Base-by-base conservation (phyloP, 441 rosid species). In the Arabidopsis lyrata region DNA sequence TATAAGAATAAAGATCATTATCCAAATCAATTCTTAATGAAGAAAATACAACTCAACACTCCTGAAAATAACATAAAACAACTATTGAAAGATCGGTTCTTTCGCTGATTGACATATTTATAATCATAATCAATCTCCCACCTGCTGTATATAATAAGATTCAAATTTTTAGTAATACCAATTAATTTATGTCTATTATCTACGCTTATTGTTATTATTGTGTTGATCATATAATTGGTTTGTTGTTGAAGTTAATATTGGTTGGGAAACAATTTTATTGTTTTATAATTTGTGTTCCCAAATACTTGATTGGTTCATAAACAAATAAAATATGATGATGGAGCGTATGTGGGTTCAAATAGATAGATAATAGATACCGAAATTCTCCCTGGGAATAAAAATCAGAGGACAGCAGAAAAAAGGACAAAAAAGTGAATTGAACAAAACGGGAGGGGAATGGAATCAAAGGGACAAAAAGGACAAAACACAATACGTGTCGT, bases 61-160 rank as follows among this genome's bases (percentile, higher is more conserved):
- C 76, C 80, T 57, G 72, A 77, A 70, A 70, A 58, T 58, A 64
- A 58, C 68, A 49, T 56, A 63, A 63, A 68, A 56, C 39, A 63
- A 76, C 49, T 48, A 70, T 64, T 49, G 76, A 31, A 70, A 65
- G 80, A 70, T 70, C 67, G 76, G 42, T 49, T 77, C 80, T 50
- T 70, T 64, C 56, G 80, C 42, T 27, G 72, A 76, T 70, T 76
- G 38, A 39, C 65, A 27, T 27, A 35, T 62, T 13, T n/a, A 27
- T 64, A 58, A 50, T 22, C 22, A 42, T 70, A 64, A 31, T 48
- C 47, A 39, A 70, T 57, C 38, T 55, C 41, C 80, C 69, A 70
- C 75, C 55, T 63, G 75, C 45, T 70, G 20, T 27, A 35, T 61
- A 53, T 44, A 60, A 36, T 45, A 66, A 20, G 22, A 20, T 15